Evolutionary conservation across 176 grass and related monocot genomes (phyloP).

Genomic region (Oryza australiensis): DNA sequence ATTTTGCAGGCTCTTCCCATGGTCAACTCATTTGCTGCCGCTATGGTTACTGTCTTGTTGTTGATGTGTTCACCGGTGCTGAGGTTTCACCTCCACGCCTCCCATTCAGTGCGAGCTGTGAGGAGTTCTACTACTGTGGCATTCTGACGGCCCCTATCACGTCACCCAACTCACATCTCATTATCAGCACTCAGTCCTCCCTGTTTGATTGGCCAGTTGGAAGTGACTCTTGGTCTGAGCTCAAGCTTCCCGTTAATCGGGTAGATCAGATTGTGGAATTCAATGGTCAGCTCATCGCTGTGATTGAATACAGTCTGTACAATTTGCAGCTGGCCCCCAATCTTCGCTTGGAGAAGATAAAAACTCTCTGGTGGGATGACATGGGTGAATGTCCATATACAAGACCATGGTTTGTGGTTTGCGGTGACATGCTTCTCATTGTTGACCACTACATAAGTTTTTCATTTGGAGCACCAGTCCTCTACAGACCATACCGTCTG

Average conservation of each 20-base stretch:
- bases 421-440: slow-evolving; percentile 42
- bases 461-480: background rate
- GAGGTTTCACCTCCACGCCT: slow-evolving; percentile 35
- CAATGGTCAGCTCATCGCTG: slow-evolving; percentile 32
- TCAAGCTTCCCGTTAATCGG: background rate
- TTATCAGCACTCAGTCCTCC: background rate
- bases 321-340: slow-evolving; percentile 30
- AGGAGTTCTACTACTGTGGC: slow-evolving; percentile 13
- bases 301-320: slow-evolving; percentile 37
- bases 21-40: slow-evolving; percentile 41
- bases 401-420: slow-evolving; percentile 38
- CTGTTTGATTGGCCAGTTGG: slow-evolving; percentile 47
- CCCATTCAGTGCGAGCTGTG: background rate
- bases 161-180: slow-evolving; percentile 40
- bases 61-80: slow-evolving; percentile 50
- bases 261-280: slow-evolving; percentile 43
- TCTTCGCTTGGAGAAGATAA: slow-evolving; percentile 21
- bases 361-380: background rate
- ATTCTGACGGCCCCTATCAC: slow-evolving; percentile 49
- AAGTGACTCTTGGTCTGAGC: slow-evolving; percentile 14
- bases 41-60: slow-evolving; percentile 1
- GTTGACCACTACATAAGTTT: slow-evolving; percentile 4
- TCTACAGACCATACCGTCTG: slow-evolving; percentile 20
- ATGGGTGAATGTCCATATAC: background rate
- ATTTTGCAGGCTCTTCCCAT: slow-evolving; percentile 36